A percentile compares a stretch with the other conserved stretches of the same genome.
Conservation (phyloP, 805 yeast genomes). For the Scheffersomyces amazonensis region DNA sequence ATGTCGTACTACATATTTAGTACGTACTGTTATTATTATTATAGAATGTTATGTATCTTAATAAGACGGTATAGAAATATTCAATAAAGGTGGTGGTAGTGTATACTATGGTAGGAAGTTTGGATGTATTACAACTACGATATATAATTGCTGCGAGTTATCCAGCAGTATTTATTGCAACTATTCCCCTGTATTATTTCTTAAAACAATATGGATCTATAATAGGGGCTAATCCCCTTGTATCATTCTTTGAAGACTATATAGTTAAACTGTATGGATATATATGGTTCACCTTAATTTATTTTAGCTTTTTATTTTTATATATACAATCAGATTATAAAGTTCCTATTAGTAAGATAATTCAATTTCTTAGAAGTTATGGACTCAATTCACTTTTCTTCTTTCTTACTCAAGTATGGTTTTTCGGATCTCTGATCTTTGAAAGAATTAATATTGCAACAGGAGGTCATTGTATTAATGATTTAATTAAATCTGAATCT, state of each 20-base stretch:
- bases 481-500: slow-evolving; percentile 8
- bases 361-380: slow-evolving; percentile 7
- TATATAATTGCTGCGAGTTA: slow-evolving; percentile 1
- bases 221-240: slow-evolving; percentile 10
- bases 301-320: slow-evolving; percentile 9
- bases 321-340: slow-evolving; percentile 3
- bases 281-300: slow-evolving; percentile 22
- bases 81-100: no score
- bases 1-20: no score
- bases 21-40: no score
- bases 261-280: slow-evolving; percentile 27
- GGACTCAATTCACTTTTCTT: slow-evolving; percentile 8
- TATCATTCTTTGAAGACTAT: slow-evolving; percentile 14
- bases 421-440: slow-evolving; percentile 31
- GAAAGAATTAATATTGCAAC: slow-evolving; percentile 30
- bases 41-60: no score
- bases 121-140: no score
- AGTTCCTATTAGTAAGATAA: slow-evolving; percentile 3
- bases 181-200: slow-evolving; percentile 19
- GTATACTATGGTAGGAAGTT: no score
- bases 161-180: slow-evolving; percentile 12
- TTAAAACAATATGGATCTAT: slow-evolving; percentile 9
- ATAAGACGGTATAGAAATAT: no score
- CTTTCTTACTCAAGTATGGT: slow-evolving; percentile 20
- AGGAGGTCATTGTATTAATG: slow-evolving; percentile 36